These are phyloP conservation scores for Podila minutissima DNA, from an alignment of 192 early-diverging fungal genomes.

Conservation along the genomic window DNA sequence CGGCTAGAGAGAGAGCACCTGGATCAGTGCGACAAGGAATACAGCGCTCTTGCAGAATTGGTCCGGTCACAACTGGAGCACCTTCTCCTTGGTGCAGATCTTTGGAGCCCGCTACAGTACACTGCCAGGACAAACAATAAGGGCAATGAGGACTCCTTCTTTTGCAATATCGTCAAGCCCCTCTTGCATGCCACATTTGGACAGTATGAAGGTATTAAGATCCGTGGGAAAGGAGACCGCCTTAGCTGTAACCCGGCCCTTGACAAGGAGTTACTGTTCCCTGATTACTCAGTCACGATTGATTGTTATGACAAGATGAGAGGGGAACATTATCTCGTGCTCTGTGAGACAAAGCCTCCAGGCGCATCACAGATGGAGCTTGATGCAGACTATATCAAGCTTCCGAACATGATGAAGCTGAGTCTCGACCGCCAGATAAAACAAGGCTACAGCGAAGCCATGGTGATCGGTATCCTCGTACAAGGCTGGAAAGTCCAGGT, in stretches of 20 bases:
- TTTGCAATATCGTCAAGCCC: constrained; percentile 22
- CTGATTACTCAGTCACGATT: constrained; percentile 18
- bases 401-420: constrained; percentile 32
- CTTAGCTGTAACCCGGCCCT: no score
- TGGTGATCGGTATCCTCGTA: no score
- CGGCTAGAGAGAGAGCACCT: constrained; percentile 30
- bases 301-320: constrained; percentile 14
- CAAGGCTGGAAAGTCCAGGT: no score
- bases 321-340: constrained; percentile 16
- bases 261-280: no score
- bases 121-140: constrained; percentile 21
- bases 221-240: no score
- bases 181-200: constrained; percentile 26
- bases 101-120: constrained; percentile 30
- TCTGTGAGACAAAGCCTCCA: constrained; percentile 30
- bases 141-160: constrained; percentile 24
- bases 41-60: constrained; percentile 26
- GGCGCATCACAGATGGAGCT: constrained; percentile 22
- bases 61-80: constrained; percentile 28
- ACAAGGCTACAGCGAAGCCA: constrained; percentile 20
- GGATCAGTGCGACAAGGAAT: constrained; percentile 9
- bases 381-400: constrained; percentile 35
- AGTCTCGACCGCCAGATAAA: constrained; percentile 24
- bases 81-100: constrained; percentile 28
- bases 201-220: constrained; percentile 22